Percentiles rank a stretch among this genome's conserved stretches.
Conservation (phyloP, 1,284 basidiomycete species). For the Papiliotrema nemorosa region DNA sequence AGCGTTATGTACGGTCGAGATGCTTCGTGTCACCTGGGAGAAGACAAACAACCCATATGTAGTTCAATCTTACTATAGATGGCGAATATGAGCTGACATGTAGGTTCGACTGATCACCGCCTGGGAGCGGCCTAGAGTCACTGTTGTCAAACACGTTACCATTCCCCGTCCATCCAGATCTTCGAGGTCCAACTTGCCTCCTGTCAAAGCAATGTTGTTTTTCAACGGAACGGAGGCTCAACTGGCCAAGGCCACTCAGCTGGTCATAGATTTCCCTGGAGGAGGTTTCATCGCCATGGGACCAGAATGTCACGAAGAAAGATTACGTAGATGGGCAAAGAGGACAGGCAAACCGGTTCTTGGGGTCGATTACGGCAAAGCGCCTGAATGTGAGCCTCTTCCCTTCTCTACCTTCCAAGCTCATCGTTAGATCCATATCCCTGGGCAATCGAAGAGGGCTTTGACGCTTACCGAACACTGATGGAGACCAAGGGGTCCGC, state of each 20-base stretch:
- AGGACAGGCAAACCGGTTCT: slow-evolving; percentile 76
- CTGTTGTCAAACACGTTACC: slow-evolving; percentile 70
- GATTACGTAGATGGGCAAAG: slow-evolving; percentile 81
- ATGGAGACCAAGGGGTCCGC: slow-evolving; percentile 73
- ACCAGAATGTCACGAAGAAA: slow-evolving; percentile 91
- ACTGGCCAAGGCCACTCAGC: slow-evolving; percentile 66
- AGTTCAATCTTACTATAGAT: slow-evolving; percentile 29
- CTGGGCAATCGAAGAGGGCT: slow-evolving; percentile 90
- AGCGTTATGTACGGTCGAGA: slow-evolving; percentile 90
- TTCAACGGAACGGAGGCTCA: slow-evolving; percentile 69
- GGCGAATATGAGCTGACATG: slow-evolving; percentile 1
- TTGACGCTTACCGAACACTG: slow-evolving; percentile 79
- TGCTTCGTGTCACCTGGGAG: slow-evolving; percentile 93
- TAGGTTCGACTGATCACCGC: slow-evolving; percentile 67
- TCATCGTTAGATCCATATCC: slow-evolving; percentile 76
- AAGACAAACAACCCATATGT: slow-evolving; percentile 93
- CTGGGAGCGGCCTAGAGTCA: slow-evolving; percentile 58
- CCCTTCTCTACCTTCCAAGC: not conserved
- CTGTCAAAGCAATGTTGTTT: slow-evolving; percentile 80
- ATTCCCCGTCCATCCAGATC: slow-evolving; percentile 76
- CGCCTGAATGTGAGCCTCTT: slow-evolving; percentile 74
- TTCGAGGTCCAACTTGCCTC: slow-evolving; percentile 61
- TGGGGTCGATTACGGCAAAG: slow-evolving; percentile 91
- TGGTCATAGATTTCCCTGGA: slow-evolving; percentile 89
- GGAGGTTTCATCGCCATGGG: slow-evolving; percentile 96